These are phyloP conservation scores for Ustanciosporium gigantosporum DNA, from an alignment of 1,284 basidiomycete species.

Conservation along the genomic window DNA sequence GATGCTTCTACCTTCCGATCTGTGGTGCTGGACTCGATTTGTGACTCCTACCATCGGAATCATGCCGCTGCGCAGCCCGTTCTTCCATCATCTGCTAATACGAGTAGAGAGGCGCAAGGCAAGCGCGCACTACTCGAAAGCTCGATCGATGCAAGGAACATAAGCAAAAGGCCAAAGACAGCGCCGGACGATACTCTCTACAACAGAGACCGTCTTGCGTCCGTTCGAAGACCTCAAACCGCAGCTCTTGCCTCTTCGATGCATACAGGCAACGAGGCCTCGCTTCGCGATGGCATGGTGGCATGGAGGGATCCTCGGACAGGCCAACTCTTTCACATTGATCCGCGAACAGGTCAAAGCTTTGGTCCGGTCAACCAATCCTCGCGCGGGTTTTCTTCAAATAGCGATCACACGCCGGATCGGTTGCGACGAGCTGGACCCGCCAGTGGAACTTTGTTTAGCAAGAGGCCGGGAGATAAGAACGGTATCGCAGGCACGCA, in stretches of 20 bases:
- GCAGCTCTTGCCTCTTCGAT: neutral
- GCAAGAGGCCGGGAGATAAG: neutral
- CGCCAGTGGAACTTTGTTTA: neutral
- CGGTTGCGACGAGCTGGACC: neutral
- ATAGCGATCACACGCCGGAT: neutral
- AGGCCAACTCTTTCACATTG: neutral
- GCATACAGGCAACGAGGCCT: neutral
- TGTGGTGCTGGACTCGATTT: neutral
- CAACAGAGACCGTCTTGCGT: no score
- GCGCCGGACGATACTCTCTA: neutral
- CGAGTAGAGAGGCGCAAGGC: no score
- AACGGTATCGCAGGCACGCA: neutral
- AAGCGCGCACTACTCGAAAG: no score
- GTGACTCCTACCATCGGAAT: neutral
- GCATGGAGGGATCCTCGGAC: neutral
- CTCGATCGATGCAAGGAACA: no score
- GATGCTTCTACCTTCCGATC: neutral
- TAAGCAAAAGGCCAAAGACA: neutral
- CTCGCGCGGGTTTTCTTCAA: no score
- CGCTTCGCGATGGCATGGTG: neutral
- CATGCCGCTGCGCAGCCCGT: no score
- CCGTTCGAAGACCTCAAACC: neutral
- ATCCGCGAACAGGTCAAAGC: neutral
- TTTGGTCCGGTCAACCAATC: neutral
- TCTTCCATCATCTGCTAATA: no score